phyloP scores from a whole-genome alignment of 257 asterid species.

The Vinca minor region DNA sequence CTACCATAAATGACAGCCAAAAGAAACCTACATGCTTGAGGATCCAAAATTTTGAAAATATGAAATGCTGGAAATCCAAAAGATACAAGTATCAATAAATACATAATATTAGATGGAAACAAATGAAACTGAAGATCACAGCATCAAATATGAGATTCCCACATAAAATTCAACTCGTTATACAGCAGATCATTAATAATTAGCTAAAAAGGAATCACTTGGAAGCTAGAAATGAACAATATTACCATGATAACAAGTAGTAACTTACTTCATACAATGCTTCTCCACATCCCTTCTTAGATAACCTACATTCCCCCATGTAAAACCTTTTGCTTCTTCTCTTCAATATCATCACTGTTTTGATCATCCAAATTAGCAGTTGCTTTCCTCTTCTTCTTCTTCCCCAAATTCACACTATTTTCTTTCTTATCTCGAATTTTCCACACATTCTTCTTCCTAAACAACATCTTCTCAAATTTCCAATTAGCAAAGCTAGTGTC shows the following conservation, averaged over 20 bases:
- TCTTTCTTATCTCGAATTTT: conserved; percentile 64
- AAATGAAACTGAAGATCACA: not conserved
- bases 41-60: not conserved
- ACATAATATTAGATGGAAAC: not conserved
- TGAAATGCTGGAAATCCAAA: not conserved
- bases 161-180: not conserved
- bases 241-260: not conserved
- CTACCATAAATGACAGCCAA: not conserved
- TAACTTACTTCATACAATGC: conserved; percentile 40
- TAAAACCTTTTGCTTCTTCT: conserved; percentile 42
- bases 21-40: not conserved
- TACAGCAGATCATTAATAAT: not conserved
- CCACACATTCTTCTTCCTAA: conserved; percentile 79
- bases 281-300: conserved; percentile 23
- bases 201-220: not conserved
- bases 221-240: conserved; percentile 4
- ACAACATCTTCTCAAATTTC: conserved; percentile 80
- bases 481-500: conserved; percentile 78
- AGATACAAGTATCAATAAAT: not conserved
- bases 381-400: conserved; percentile 47
- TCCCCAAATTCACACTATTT: conserved; percentile 24
- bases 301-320: conserved; percentile 17
- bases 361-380: conserved; percentile 14
- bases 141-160: not conserved
- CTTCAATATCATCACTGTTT: conserved; percentile 17